Percentiles rank a stretch among this genome's conserved stretches.
These are phyloP conservation scores for Fusarium bulbicola DNA, from an alignment of 2,329 filamentous ascomycete species.

Conservation along the genomic window DNA sequence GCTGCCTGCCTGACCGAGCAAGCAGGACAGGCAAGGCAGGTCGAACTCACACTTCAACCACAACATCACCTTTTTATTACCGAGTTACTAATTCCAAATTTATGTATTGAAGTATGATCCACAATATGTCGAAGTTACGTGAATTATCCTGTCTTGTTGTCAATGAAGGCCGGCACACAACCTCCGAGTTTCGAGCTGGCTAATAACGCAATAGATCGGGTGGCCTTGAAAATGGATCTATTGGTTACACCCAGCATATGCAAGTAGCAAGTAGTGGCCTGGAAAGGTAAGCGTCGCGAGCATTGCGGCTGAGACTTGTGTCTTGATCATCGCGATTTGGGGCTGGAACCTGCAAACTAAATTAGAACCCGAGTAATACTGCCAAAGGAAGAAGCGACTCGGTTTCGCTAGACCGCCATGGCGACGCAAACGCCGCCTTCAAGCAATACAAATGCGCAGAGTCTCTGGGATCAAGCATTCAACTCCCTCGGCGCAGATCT, in stretches of 20 bases:
- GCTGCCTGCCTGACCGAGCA: neutral
- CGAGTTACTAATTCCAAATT: neutral
- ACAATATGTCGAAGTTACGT: rapidly evolving
- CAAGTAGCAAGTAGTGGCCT: too few species aligned
- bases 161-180: neutral
- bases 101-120: neutral
- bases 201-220: neutral
- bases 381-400: too few species aligned
- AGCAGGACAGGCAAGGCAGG: too few species aligned
- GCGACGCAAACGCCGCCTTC: too few species aligned
- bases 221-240: neutral
- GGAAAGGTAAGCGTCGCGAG: neutral
- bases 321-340: too few species aligned
- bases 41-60: neutral
- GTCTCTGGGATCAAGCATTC: neutral
- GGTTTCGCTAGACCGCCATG: too few species aligned
- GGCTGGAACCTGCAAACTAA: too few species aligned
- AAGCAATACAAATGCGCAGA: neutral
- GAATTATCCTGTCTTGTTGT: neutral
- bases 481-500: neutral
- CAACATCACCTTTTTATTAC: neutral
- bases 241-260: neutral
- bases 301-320: neutral
- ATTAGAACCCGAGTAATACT: too few species aligned
- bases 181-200: neutral